phyloP scores from a whole-genome alignment of 768 basidiomycete species.

The Boletellus emodensis region DNA sequence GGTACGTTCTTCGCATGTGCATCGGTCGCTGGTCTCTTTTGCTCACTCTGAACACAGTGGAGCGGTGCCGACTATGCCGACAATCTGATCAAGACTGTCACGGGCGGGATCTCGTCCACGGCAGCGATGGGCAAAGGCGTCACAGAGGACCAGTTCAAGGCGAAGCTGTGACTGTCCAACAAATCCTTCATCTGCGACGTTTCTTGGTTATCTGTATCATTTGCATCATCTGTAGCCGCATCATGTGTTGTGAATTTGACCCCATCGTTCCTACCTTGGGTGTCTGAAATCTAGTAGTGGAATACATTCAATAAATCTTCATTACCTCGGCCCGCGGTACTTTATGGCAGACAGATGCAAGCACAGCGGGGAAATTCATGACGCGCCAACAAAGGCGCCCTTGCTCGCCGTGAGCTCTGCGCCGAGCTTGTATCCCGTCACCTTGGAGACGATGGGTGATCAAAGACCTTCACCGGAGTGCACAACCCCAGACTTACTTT shows the following conservation, averaged over 20 bases:
- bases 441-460: conserved; percentile 28
- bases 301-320: conserved; percentile 6
- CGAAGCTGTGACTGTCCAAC: conserved; percentile 37
- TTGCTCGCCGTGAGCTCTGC: conserved; percentile 71
- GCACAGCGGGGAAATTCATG: conserved; percentile 5
- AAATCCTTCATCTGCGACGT: neutral
- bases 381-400: conserved; percentile 41
- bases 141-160: conserved; percentile 80
- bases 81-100: conserved; percentile 89
- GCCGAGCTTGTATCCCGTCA: conserved; percentile 66
- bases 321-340: neutral
- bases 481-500: conserved; percentile 46
- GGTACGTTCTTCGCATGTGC: conserved; percentile 40
- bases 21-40: conserved; percentile 7
- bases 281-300: neutral
- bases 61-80: conserved; percentile 93
- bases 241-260: neutral
- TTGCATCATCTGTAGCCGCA: conserved; percentile 1
- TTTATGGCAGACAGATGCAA: neutral
- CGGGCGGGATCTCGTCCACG: conserved; percentile 94
- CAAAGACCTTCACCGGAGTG: neutral
- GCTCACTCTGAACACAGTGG: conserved; percentile 54
- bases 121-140: conserved; percentile 99
- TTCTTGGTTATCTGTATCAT: conserved; percentile 1
- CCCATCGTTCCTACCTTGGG: neutral